Conservation (phyloP, 2,329 filamentous ascomycete genomes). For the Alternaria metachromatica region DNA sequence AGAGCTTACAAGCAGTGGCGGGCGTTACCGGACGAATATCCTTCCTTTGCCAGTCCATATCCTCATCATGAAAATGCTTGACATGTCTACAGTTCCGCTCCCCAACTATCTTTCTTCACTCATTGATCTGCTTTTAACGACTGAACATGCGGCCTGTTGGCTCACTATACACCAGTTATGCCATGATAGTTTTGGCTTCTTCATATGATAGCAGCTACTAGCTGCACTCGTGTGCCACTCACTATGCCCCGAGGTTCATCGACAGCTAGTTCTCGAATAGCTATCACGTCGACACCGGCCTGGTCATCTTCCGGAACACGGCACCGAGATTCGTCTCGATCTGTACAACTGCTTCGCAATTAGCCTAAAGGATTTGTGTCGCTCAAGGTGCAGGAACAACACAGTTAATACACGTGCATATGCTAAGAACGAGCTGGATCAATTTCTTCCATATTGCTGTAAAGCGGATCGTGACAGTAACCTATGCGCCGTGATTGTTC, state of each 20-base stretch:
- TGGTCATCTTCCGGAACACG: neutral
- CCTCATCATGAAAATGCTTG: neutral
- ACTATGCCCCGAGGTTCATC: neutral
- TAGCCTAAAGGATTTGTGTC: conserved; percentile 29
- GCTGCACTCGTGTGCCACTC: neutral
- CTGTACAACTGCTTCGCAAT: conserved; percentile 14
- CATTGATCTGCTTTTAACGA: neutral
- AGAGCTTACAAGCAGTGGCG: conserved; percentile 15
- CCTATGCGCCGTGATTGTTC: conserved; percentile 12
- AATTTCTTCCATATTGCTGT: conserved; percentile 33
- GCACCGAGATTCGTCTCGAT: neutral
- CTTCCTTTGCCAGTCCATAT: neutral
- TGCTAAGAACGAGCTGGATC: conserved; percentile 6
- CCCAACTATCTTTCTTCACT: neutral
- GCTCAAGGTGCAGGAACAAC: conserved; percentile 29
- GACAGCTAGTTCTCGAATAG: neutral
- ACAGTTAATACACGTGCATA: conserved; percentile 23
- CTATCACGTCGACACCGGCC: neutral
- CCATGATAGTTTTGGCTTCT: neutral
- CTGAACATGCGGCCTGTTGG: neutral
- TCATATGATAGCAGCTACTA: neutral
- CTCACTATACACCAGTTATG: neutral
- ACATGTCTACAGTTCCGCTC: neutral
- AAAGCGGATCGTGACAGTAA: conserved; percentile 16
- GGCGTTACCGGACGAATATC: neutral